phyloP scores from a whole-genome alignment of 345 rosid genomes.

The Microcos paniculata region DNA sequence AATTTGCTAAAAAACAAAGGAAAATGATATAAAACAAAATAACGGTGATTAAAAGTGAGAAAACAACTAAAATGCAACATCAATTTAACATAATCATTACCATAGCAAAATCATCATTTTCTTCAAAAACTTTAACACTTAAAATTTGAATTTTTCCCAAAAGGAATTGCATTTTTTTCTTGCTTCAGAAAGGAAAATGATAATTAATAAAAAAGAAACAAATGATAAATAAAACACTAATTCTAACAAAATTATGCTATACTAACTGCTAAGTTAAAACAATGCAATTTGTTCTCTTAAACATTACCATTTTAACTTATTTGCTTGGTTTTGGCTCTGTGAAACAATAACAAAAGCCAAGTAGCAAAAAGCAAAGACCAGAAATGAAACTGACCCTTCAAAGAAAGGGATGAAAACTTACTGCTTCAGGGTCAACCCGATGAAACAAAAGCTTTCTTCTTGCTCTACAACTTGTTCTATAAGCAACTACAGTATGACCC shows the following conservation, averaged over 20 bases:
- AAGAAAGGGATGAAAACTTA: slow-evolving; percentile 30
- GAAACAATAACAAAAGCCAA: neutral
- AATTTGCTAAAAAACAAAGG: neutral
- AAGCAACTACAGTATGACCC: slow-evolving; percentile 87
- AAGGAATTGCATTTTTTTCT: neutral
- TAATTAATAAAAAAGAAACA: neutral
- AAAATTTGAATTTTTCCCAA: too few relatives aligned
- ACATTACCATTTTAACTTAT: neutral
- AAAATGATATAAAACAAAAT: neutral
- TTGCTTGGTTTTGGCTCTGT: neutral
- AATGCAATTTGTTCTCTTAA: neutral
- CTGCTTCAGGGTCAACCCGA: slow-evolving; percentile 89
- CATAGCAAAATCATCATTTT: too few relatives aligned
- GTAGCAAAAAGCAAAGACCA: neutral
- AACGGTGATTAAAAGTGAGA: too few relatives aligned
- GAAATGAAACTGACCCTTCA: neutral
- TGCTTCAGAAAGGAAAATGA: neutral
- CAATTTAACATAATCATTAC: too few relatives aligned
- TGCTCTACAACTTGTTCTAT: slow-evolving; percentile 92
- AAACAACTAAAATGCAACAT: too few relatives aligned
- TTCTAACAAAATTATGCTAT: neutral
- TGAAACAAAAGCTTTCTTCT: slow-evolving; percentile 84
- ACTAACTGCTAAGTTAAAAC: neutral
- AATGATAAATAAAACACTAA: neutral
- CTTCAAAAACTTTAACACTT: too few relatives aligned